Percentiles rank a stretch among this genome's conserved stretches.
phyloP scores from a whole-genome alignment of 768 basidiomycete genomes.

The Pleurotus ostreatus region DNA sequence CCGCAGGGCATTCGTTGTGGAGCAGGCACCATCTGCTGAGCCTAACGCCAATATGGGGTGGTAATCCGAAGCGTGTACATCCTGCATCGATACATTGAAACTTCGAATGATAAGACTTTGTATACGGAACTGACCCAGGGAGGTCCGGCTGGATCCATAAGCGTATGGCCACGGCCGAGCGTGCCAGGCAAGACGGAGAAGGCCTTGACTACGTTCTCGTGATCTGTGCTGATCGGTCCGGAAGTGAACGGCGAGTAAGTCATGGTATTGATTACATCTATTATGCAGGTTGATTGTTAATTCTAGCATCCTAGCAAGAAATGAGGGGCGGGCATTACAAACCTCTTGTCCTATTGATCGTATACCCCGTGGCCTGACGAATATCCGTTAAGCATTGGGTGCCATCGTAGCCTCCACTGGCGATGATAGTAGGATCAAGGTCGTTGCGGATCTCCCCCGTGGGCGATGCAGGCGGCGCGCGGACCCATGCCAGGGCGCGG shows the following conservation, averaged over 20 bases:
- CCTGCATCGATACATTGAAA: slow-evolving; percentile 35
- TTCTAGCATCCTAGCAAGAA: neutral
- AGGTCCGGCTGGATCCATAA: slow-evolving; percentile 75
- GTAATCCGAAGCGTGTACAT: slow-evolving; percentile 71
- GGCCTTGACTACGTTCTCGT: slow-evolving; percentile 76
- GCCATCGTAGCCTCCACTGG: slow-evolving; percentile 81
- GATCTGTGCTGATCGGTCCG: slow-evolving; percentile 74
- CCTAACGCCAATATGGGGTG: slow-evolving; percentile 85
- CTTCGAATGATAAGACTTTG: neutral
- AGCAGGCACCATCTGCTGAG: slow-evolving; percentile 78
- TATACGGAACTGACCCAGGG: slow-evolving; percentile 63
- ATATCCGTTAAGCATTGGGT: slow-evolving; percentile 74
- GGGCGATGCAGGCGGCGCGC: slow-evolving; percentile 51
- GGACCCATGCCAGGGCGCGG: slow-evolving; percentile 72
- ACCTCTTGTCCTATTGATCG: slow-evolving; percentile 81
- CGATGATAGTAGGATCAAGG: slow-evolving; percentile 67
- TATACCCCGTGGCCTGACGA: slow-evolving; percentile 59
- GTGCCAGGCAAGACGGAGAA: slow-evolving; percentile 70
- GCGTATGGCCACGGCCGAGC: slow-evolving; percentile 67
- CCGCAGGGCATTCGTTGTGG: slow-evolving; percentile 68
- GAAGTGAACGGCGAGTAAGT: slow-evolving; percentile 66
- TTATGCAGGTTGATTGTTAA: neutral
- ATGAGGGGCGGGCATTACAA: no score
- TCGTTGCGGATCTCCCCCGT: slow-evolving; percentile 41
- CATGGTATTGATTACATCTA: slow-evolving; percentile 70